A percentile compares a stretch with the other conserved stretches of the same genome.
Evolutionary conservation across 257 asterid species (phyloP).

Genomic region (Solanum chilense): DNA sequence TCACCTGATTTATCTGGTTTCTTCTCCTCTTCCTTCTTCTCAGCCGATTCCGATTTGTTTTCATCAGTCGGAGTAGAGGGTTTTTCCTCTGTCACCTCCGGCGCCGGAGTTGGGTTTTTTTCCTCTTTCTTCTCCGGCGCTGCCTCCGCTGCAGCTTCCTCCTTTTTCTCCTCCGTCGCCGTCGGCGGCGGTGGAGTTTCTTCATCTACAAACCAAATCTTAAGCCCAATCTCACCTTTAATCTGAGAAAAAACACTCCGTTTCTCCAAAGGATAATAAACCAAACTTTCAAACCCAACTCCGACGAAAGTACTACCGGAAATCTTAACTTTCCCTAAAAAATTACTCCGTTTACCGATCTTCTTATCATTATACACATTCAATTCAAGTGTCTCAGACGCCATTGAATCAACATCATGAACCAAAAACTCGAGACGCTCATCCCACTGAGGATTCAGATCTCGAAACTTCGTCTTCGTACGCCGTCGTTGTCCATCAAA

Average conservation of each 20-base stretch:
- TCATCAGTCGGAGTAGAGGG: constrained; percentile 20
- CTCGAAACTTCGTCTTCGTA: constrained; percentile 58
- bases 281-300: constrained; percentile 48
- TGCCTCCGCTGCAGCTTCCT: constrained; percentile 9
- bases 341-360: constrained; percentile 52
- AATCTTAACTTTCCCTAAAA: constrained; percentile 79
- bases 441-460: constrained; percentile 88
- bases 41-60: constrained; percentile 19
- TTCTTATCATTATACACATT: constrained; percentile 75
- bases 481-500: constrained; percentile 93
- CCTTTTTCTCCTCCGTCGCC: constrained; percentile 15
- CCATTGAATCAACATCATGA: constrained; percentile 53
- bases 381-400: constrained; percentile 42
- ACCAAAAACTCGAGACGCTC: constrained; percentile 69
- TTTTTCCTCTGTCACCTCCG: constrained; percentile 24
- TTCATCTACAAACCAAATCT: constrained; percentile 52
- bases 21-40: constrained; percentile 21
- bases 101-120: constrained; percentile 21
- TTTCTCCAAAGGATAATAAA: constrained; percentile 78
- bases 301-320: constrained; percentile 49
- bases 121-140: constrained; percentile 28
- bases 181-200: constrained; percentile 10
- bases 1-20: constrained; percentile 3
- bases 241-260: constrained; percentile 87
- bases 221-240: constrained; percentile 82